Evolutionary conservation across 257 asterid species (phyloP).

Genomic region (Solanum chiquidenum): DNA sequence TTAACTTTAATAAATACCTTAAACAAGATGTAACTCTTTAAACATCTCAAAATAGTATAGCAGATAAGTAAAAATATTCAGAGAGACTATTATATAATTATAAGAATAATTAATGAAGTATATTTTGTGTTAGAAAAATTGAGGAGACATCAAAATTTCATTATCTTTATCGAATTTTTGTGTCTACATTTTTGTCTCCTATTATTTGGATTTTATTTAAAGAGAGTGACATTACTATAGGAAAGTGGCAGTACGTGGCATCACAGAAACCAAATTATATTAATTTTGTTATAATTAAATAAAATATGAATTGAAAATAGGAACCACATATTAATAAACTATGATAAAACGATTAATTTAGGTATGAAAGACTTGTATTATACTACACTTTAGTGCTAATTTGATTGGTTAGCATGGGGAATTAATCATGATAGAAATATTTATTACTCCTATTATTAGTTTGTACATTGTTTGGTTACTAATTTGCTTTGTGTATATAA

Average conservation of each 20-base stretch:
- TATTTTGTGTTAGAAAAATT: not conserved
- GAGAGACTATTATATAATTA: too few relatives aligned
- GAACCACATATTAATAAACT: not conserved
- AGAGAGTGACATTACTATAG: not conserved
- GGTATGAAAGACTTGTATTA: not conserved
- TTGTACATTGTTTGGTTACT: not conserved
- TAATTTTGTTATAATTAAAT: too few relatives aligned
- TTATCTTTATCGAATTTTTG: not conserved
- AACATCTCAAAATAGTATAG: not conserved
- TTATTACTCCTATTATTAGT: not conserved
- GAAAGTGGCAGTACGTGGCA: not conserved
- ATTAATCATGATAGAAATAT: not conserved
- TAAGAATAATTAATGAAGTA: too few relatives aligned
- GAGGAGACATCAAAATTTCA: not conserved
- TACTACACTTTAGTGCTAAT: not conserved
- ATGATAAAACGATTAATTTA: not conserved
- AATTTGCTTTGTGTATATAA: not conserved
- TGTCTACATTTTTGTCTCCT: not conserved
- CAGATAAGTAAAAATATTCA: too few relatives aligned
- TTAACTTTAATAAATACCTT: too few relatives aligned
- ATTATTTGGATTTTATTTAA: not conserved
- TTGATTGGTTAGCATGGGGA: not conserved
- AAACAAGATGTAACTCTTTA: not conserved
- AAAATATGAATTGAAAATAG: not conserved
- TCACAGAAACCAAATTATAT: not conserved